A percentile compares a stretch with the other conserved stretches of the same genome.
phyloP scores from a whole-genome alignment of 108 stramenopile genomes.

The Schizochytrium sp. region DNA sequence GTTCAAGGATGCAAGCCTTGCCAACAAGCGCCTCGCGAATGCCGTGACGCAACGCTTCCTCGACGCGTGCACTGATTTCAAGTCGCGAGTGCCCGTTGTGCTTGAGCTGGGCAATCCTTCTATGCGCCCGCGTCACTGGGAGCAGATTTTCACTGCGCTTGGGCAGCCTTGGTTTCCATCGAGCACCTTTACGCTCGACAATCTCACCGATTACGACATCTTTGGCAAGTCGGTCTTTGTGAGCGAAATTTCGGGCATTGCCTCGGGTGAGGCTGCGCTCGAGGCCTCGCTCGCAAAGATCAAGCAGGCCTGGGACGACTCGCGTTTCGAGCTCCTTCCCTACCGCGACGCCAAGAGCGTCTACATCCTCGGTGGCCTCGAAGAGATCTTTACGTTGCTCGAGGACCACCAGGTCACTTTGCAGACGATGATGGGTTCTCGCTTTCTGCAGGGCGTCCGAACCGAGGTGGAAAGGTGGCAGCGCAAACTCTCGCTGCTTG shows the following conservation, averaged over 20 bases:
- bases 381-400: constrained; percentile 54
- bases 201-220: constrained; percentile 42
- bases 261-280: constrained; percentile 55
- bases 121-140: constrained; percentile 44
- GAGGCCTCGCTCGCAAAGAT: constrained; percentile 43
- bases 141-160: constrained; percentile 35
- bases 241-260: constrained; percentile 38
- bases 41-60: constrained; percentile 36
- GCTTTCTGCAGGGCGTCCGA: constrained; percentile 49
- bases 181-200: constrained; percentile 27
- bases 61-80: constrained; percentile 38
- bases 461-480: constrained; percentile 51
- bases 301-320: constrained; percentile 38
- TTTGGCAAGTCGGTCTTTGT: constrained; percentile 32
- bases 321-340: constrained; percentile 28
- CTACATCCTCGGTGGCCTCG: constrained; percentile 47
- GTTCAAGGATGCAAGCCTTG: constrained; percentile 32
- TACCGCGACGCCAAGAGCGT: constrained; percentile 41
- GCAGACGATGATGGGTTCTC: constrained; percentile 59
- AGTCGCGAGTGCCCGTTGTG: constrained; percentile 34
- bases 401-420: constrained; percentile 60
- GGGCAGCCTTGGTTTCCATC: constrained; percentile 32
- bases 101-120: constrained; percentile 46
- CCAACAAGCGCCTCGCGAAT: constrained; percentile 37
- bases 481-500: constrained; percentile 40